Base-by-base conservation (phyloP, 371 early-diverging fungal species). In the Catenaria anguillulae region DNA sequence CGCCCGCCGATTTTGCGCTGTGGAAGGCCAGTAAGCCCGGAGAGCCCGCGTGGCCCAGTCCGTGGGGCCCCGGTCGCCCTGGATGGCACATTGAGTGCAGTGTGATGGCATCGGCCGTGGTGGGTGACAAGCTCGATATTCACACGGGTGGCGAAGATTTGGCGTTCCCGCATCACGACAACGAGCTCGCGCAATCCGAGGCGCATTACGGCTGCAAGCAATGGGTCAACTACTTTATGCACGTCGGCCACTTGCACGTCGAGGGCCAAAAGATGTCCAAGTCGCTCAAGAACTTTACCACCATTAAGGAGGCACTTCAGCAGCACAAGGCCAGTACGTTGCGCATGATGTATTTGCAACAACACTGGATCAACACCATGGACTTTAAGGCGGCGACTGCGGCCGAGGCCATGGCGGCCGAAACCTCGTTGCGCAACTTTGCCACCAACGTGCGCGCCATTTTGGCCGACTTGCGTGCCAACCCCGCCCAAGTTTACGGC, bases 81-180 rank as follows among this genome's bases (percentile, higher is more conserved):
- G 99, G 99, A 21, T 99, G 99, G 99, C 99, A 99, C 67, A 99
- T 99, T 75, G 99, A 99, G 77, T 99, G 99, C 85, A 92, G 92
- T 23, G 99, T 86, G 29, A 99, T 99, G 99, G 97, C 98, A 12
- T 76, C 71, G 71, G 94, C 92, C 68, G 83, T 98, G 26, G 73
- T 98, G 56, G 94, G 92, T 24, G 78, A 83, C 33, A 76, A 79
- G 37, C 82, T 99, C 71, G 99, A 99, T 74, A 89, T 99, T 68
- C 99, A 99, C 76, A 85, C 93, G 24, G 99, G 99, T 62, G 99
- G 99, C 35, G 85, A 91, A 61, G 99, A 99, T 77, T 77, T 99
- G 52, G 87, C 88, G 19, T 99, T 99, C 83, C 99, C 99, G 50
- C 99, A 99, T 71, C 99, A 99, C 76, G 99, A 99, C 72, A 99